These are phyloP conservation scores for Acanthamoeba culbertsoni DNA, from an alignment of 208 protist species.

Conservation along the genomic window DNA sequence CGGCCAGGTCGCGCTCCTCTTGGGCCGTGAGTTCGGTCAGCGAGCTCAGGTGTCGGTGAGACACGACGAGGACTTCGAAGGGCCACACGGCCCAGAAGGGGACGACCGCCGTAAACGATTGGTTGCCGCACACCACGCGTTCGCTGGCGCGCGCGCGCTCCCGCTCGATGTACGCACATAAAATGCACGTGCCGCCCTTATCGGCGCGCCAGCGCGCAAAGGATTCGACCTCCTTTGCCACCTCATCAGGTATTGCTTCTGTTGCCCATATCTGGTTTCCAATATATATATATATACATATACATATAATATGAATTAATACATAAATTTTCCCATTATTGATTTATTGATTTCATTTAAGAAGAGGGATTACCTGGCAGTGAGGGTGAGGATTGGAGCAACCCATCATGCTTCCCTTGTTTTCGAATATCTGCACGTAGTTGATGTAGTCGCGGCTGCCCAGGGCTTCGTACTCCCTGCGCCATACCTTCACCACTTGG, in stretches of 20 bases:
- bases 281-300: too few relatives aligned
- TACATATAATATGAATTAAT: too few relatives aligned
- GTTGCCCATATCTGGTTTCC: constrained; percentile 5
- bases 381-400: constrained; percentile 78
- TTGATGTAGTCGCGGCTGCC: constrained; percentile 32
- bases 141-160: constrained; percentile 43
- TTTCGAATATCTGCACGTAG: constrained; percentile 77
- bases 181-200: constrained; percentile 44
- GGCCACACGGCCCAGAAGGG: constrained; percentile 79
- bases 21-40: constrained; percentile 1
- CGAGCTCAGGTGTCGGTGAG: background rate
- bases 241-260: background rate
- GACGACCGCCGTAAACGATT: constrained; percentile 68
- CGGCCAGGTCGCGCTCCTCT: constrained; percentile 12
- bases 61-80: constrained; percentile 71
- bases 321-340: too few relatives aligned
- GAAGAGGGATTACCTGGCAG: constrained; percentile 68
- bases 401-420: constrained; percentile 77
- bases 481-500: constrained; percentile 65
- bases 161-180: constrained; percentile 59
- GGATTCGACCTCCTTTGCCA: background rate
- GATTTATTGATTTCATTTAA: too few relatives aligned
- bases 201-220: background rate
- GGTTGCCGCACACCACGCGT: constrained; percentile 64
- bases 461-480: constrained; percentile 53